phyloP scores from a whole-genome alignment of 164 flowering plant genomes.

The Akebia trifoliata region DNA sequence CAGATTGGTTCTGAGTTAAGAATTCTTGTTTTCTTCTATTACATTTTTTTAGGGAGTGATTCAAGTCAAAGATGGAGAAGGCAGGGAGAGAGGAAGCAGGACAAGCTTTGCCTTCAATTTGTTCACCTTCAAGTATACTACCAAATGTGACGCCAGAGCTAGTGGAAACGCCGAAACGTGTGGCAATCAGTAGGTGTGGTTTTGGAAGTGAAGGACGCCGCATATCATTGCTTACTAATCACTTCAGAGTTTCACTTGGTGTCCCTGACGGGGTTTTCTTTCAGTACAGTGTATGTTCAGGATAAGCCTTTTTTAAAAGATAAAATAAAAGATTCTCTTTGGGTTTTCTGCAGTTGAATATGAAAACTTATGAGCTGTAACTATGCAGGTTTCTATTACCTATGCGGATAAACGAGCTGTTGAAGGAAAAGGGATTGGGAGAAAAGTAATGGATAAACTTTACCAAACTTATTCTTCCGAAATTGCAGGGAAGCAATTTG shows the following conservation, averaged over 20 bases:
- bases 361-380: constrained; percentile 3
- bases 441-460: constrained; percentile 54
- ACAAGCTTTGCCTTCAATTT: constrained; percentile 18
- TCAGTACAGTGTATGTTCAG: constrained; percentile 55
- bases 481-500: constrained; percentile 48
- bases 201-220: constrained; percentile 48
- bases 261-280: constrained; percentile 45
- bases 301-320: background rate
- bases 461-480: constrained; percentile 54
- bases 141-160: constrained; percentile 23
- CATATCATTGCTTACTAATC: constrained; percentile 52
- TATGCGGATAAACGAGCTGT: constrained; percentile 38
- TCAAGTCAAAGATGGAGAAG: constrained; percentile 24
- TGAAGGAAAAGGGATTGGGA: constrained; percentile 51
- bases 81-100: constrained; percentile 12
- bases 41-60: too few species aligned
- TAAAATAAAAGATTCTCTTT: background rate
- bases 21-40: too few species aligned
- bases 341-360: background rate
- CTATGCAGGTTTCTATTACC: constrained; percentile 52
- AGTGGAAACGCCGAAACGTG: constrained; percentile 25
- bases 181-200: constrained; percentile 45
- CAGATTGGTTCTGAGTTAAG: too few species aligned
- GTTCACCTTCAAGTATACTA: constrained; percentile 25
- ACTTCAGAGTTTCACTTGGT: constrained; percentile 54